These are phyloP conservation scores for Phytophthora sp. DNA, from an alignment of 352 stramenopile species.

Conservation along the genomic window DNA sequence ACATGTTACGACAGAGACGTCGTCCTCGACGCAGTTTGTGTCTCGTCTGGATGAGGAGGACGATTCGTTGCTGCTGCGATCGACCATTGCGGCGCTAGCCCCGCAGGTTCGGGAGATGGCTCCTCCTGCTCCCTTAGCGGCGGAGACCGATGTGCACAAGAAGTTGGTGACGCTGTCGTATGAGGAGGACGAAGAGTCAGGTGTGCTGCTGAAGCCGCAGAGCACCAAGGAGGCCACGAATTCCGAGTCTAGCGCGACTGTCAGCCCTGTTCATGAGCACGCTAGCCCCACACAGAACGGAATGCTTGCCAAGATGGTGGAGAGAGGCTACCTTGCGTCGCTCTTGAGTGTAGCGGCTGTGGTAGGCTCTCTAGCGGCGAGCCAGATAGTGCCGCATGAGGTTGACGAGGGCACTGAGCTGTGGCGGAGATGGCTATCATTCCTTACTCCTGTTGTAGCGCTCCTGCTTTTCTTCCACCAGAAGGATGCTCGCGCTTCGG, in stretches of 20 bases:
- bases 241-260: slow-evolving; percentile 14
- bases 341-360: slow-evolving; percentile 75
- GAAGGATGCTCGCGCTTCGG: slow-evolving; percentile 67
- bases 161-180: slow-evolving; percentile 60
- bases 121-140: slow-evolving; percentile 3
- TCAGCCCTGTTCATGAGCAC: slow-evolving; percentile 18
- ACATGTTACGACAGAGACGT: slow-evolving; percentile 29
- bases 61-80: slow-evolving; percentile 56
- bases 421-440: slow-evolving; percentile 71
- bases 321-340: slow-evolving; percentile 67
- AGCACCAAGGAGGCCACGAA: slow-evolving; percentile 5
- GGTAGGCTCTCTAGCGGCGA: slow-evolving; percentile 67
- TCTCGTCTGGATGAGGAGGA: slow-evolving; percentile 53
- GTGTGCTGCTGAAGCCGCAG: slow-evolving; percentile 33
- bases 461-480: slow-evolving; percentile 81
- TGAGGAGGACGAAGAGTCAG: slow-evolving; percentile 49
- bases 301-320: slow-evolving; percentile 56
- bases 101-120: slow-evolving; percentile 39
- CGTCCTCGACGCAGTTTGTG: slow-evolving; percentile 40
- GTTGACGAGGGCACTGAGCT: slow-evolving; percentile 34
- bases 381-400: slow-evolving; percentile 51
- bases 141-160: slow-evolving; percentile 29
- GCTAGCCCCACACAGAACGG: slow-evolving; percentile 14
- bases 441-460: slow-evolving; percentile 67
- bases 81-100: slow-evolving; percentile 51